Base-by-base conservation (phyloP, 805 yeast genomes). In the Cyberlindnera mississippiensis region DNA sequence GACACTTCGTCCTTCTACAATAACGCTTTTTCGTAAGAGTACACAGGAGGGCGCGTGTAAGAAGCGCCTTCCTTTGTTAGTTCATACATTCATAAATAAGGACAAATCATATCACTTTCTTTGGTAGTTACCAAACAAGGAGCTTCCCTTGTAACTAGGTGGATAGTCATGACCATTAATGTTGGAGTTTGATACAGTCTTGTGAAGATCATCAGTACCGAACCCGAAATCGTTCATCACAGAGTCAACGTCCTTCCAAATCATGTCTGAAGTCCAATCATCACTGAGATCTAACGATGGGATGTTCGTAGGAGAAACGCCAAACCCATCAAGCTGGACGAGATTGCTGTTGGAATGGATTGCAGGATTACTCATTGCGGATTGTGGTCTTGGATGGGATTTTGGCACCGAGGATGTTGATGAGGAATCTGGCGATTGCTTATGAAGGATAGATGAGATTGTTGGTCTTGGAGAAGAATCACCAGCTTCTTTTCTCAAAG, bases 221-320 rank as follows among this genome's bases (percentile, higher is more conserved):
- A 88, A 88, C 5, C 96, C 96, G 63, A 87, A 88, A 57, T 87
- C 95, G 57, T 85, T 86, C 96, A 88, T 86, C 44, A 88, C 85
- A 36, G 86, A 72, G 50, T 87, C 95, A 22, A 88, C 90, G 57
- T 88, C 95, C 56, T 82, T 84, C 89, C 73, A 69, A 2, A 69
- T 63, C 56, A 65, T 59, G 29, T 68, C 73, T 15, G 65, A 64
- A 15, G 66, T 63, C 73, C 73, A 68, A 35, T 67, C 68, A 44
- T 67, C 73, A 55, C 63, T 62, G 11, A 60, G 57, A 19, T 65
- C 71, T 46, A 64, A 46, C 1, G 59, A 42, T 44, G 57, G 56
- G 17, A 53, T 48, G 29, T 49, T 49, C 7, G 56, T 47, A 12
- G 59, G 60, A 3, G 58, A 49, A 6, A 51, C 41, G 10, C 42